Percentiles rank a stretch among this genome's conserved stretches.
Evolutionary conservation across 1,284 basidiomycete genomes (phyloP).

Genomic region (Chiua sp.): DNA sequence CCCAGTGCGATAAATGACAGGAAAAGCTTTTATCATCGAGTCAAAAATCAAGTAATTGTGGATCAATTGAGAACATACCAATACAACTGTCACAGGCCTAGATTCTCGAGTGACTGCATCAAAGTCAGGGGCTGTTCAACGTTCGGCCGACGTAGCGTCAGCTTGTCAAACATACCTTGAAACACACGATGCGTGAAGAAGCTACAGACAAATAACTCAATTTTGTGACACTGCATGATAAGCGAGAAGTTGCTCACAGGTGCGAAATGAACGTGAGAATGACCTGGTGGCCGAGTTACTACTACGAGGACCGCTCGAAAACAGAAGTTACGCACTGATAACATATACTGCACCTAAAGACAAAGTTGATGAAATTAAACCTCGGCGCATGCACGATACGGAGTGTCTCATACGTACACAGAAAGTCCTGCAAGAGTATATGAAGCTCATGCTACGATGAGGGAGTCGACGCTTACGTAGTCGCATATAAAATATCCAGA

Average conservation of each 20-base stretch:
- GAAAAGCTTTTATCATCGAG: slow-evolving; percentile 16
- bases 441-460: slow-evolving; percentile 1
- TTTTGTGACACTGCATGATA: background rate
- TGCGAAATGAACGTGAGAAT: slow-evolving; percentile 39
- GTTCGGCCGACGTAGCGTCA: background rate
- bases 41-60: background rate
- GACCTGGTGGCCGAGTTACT: slow-evolving; percentile 23
- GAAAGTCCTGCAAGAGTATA: slow-evolving; percentile 36
- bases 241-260: slow-evolving; percentile 31
- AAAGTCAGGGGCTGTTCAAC: background rate
- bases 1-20: slow-evolving; percentile 27
- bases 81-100: slow-evolving; percentile 6
- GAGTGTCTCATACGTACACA: slow-evolving; percentile 35
- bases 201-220: slow-evolving; percentile 24
- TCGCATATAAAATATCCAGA: slow-evolving; percentile 38
- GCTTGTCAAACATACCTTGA: slow-evolving; percentile 25
- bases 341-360: slow-evolving; percentile 38
- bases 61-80: slow-evolving; percentile 21
- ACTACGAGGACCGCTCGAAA: background rate
- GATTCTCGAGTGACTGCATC: slow-evolving; percentile 27
- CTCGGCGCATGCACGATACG: background rate
- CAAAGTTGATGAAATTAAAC: slow-evolving; percentile 2
- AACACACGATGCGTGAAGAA: slow-evolving; percentile 42
- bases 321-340: slow-evolving; percentile 35
- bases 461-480: slow-evolving; percentile 35